Evolutionary conservation across 345 rosid genomes (phyloP).

Genomic region (Citropsis articulata): DNA sequence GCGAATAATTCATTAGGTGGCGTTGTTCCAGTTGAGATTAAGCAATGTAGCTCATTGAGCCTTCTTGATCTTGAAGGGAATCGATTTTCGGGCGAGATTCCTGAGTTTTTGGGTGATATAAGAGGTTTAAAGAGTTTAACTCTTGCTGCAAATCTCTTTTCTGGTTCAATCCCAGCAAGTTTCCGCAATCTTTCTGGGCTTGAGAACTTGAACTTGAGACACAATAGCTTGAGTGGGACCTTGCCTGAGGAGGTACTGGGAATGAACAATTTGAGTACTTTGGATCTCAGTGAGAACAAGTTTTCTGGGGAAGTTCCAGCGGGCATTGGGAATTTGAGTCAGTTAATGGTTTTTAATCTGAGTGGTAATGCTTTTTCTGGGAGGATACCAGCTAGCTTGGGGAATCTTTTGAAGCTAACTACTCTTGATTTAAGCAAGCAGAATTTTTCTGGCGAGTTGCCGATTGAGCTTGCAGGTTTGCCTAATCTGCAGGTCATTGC

Average conservation of each 20-base stretch:
- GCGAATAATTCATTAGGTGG: constrained; percentile 74
- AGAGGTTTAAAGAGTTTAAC: constrained; percentile 54
- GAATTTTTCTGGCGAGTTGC: constrained; percentile 63
- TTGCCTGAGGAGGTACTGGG: constrained; percentile 60
- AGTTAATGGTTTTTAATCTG: constrained; percentile 43
- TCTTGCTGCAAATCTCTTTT: constrained; percentile 62
- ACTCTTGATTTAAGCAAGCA: constrained; percentile 63
- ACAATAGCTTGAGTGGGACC: constrained; percentile 56
- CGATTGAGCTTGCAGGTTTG: constrained; percentile 72
- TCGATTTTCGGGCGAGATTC: constrained; percentile 56
- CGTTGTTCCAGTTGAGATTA: constrained; percentile 52
- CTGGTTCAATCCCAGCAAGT: constrained; percentile 60
- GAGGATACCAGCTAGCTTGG: constrained; percentile 48
- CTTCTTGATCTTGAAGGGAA: constrained; percentile 76
- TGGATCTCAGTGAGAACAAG: constrained; percentile 67
- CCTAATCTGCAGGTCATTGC: constrained; percentile 85
- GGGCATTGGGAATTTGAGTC: constrained; percentile 52
- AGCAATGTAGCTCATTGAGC: constrained; percentile 57
- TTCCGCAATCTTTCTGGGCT: constrained; percentile 49
- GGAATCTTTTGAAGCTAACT: constrained; percentile 48
- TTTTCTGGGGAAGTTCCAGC: constrained; percentile 57
- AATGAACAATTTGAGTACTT: constrained; percentile 51
- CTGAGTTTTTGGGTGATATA: constrained; percentile 55
- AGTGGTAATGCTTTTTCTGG: constrained; percentile 60
- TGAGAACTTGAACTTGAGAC: constrained; percentile 47